These are phyloP conservation scores for Komagataella kurtzmanii DNA, from an alignment of 805 yeast genomes.

Conservation along the genomic window DNA sequence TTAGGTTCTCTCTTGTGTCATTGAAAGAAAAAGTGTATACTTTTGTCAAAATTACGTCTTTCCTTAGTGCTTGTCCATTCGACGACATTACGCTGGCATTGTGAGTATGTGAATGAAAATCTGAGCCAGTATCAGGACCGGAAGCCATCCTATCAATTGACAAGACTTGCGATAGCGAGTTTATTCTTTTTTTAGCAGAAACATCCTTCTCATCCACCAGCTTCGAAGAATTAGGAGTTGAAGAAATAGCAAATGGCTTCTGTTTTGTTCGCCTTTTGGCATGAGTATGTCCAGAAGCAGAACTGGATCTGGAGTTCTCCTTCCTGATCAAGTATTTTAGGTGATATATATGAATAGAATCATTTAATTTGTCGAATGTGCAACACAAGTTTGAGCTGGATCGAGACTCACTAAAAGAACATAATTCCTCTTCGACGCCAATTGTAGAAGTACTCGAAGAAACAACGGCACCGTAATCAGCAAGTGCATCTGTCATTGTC, in stretches of 20 bases:
- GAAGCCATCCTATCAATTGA: conserved; percentile 33
- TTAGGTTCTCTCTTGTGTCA: conserved; percentile 14
- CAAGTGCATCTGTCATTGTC: conserved; percentile 61
- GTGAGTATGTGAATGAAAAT: conserved; percentile 12
- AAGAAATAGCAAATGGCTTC: conserved; percentile 2
- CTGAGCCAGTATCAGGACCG: conserved; percentile 17
- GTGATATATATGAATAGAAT: conserved; percentile 39
- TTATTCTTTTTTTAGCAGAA: conserved; percentile 12
- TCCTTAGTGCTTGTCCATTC: conserved; percentile 28
- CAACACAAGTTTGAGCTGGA: conserved; percentile 31
- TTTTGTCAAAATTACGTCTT: conserved; percentile 61
- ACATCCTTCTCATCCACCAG: conserved; percentile 18
- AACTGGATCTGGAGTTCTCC: not conserved
- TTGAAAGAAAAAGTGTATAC: conserved; percentile 28
- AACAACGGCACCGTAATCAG: conserved; percentile 58
- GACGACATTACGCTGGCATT: conserved; percentile 6
- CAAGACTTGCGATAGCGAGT: conserved; percentile 24
- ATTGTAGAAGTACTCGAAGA: conserved; percentile 60
- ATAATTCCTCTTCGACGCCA: conserved; percentile 39
- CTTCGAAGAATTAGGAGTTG: conserved; percentile 28
- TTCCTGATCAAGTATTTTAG: conserved; percentile 25
- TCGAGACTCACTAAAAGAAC: conserved; percentile 35
- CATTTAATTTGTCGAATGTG: conserved; percentile 35
- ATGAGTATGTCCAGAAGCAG: not conserved
- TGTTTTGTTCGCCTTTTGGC: not conserved